Evolutionary conservation across 257 asterid species (phyloP).

Genomic region (Solanum habrochaites): DNA sequence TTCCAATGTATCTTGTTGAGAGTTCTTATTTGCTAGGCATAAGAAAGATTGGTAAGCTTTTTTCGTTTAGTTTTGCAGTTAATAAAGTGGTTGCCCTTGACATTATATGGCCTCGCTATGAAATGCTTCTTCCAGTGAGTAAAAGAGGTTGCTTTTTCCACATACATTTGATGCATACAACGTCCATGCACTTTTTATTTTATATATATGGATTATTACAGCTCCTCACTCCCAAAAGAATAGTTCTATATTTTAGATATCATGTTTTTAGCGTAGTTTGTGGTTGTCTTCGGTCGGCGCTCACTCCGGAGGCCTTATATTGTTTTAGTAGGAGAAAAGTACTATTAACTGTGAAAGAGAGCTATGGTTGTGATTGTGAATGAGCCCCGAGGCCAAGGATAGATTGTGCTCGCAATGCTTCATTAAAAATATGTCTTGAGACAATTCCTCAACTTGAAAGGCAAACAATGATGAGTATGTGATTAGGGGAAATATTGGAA

Average conservation of each 20-base stretch:
- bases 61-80: slow-evolving; percentile 27
- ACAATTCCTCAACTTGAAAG: not conserved
- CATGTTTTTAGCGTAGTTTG: not conserved
- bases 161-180: not conserved
- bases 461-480: not conserved
- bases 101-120: not conserved
- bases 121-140: not conserved
- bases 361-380: not conserved
- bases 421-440: not conserved
- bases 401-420: not conserved
- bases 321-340: not conserved
- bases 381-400: not conserved
- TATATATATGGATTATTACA: not conserved
- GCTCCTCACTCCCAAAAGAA: not conserved
- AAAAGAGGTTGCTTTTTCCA: not conserved
- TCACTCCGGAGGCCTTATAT: not conserved
- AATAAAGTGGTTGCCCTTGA: slow-evolving; percentile 32
- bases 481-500: not conserved
- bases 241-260: not conserved
- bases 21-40: slow-evolving; percentile 12
- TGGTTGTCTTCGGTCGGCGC: not conserved
- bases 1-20: slow-evolving; percentile 26
- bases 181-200: not conserved
- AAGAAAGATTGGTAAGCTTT: slow-evolving; percentile 13
- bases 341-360: not conserved